A percentile compares a stretch with the other conserved stretches of the same genome.
Conservation (phyloP, 768 basidiomycete genomes). For the Cantharellus cinnabarinus region DNA sequence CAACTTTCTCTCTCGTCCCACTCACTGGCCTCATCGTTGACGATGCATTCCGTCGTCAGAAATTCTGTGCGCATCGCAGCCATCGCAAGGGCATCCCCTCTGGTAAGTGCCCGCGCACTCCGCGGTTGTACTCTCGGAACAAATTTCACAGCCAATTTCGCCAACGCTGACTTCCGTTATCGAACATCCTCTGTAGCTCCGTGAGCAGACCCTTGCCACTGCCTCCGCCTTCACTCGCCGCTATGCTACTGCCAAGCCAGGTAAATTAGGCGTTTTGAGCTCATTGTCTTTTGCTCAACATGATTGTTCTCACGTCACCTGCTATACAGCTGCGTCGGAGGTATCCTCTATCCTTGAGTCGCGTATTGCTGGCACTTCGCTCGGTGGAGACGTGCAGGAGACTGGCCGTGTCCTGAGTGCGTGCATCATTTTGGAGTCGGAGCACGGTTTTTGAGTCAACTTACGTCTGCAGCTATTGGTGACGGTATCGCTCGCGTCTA, state of each 20-base stretch:
- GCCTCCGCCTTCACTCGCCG: slow-evolving; percentile 30
- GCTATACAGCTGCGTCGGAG: slow-evolving; percentile 64
- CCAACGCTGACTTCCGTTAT: not conserved
- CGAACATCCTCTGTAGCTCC: slow-evolving; percentile 4
- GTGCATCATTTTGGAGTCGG: slow-evolving; percentile 19
- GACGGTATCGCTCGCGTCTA: slow-evolving; percentile 99
- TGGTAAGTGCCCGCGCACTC: not conserved
- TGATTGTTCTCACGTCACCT: slow-evolving; percentile 16
- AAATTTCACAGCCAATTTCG: not conserved
- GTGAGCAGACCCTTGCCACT: not conserved
- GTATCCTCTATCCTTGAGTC: slow-evolving; percentile 98
- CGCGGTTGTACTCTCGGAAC: not conserved
- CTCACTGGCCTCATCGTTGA: slow-evolving; percentile 15
- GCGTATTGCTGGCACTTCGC: slow-evolving; percentile 81
- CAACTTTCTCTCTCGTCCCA: slow-evolving; percentile 27
- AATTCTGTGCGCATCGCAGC: slow-evolving; percentile 64
- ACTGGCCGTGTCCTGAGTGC: slow-evolving; percentile 95
- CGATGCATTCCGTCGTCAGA: slow-evolving; percentile 74
- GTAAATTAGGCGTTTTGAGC: slow-evolving; percentile 12
- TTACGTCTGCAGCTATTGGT: slow-evolving; percentile 56
- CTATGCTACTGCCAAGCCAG: slow-evolving; percentile 94
- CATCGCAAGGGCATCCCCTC: slow-evolving; percentile 23
- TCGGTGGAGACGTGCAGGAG: slow-evolving; percentile 93
- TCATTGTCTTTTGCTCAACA: slow-evolving; percentile 16
- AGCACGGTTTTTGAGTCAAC: not conserved